These are phyloP conservation scores for Penstemon eatonii DNA, from an alignment of 257 asterid species.

Conservation along the genomic window DNA sequence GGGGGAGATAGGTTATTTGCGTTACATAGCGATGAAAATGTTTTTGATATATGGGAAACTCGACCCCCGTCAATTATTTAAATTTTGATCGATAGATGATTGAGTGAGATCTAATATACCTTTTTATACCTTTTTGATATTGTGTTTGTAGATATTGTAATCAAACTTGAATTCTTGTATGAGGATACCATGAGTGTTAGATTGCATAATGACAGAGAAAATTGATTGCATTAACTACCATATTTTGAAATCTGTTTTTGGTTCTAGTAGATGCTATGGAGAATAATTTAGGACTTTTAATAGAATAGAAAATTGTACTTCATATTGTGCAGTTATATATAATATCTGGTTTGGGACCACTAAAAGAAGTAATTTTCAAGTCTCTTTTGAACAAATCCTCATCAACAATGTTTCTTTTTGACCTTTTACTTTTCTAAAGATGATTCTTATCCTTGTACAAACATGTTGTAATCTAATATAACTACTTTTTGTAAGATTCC, in stretches of 20 bases:
- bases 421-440: slow-evolving; percentile 44
- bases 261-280: slow-evolving; percentile 32
- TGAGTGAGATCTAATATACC: neutral
- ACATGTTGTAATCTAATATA: slow-evolving; percentile 25
- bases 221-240: slow-evolving; percentile 49
- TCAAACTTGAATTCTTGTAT: slow-evolving; percentile 17
- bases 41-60: slow-evolving; percentile 86
- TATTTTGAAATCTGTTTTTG: slow-evolving; percentile 32
- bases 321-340: slow-evolving; percentile 14
- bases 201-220: slow-evolving; percentile 30
- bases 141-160: slow-evolving; percentile 27
- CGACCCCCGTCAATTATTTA: slow-evolving; percentile 62
- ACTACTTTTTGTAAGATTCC: slow-evolving; percentile 22
- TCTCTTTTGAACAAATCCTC: slow-evolving; percentile 34
- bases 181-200: slow-evolving; percentile 7
- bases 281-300: slow-evolving; percentile 9
- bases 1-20: slow-evolving; percentile 91
- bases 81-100: slow-evolving; percentile 27
- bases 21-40: slow-evolving; percentile 85
- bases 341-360: slow-evolving; percentile 36
- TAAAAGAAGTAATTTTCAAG: slow-evolving; percentile 31
- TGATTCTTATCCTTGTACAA: slow-evolving; percentile 43
- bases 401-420: slow-evolving; percentile 37
- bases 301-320: slow-evolving; percentile 27
- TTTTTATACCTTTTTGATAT: slow-evolving; percentile 11